phyloP scores from a whole-genome alignment of 129 eudicot genomes.

The Flaveria sonorensis region DNA sequence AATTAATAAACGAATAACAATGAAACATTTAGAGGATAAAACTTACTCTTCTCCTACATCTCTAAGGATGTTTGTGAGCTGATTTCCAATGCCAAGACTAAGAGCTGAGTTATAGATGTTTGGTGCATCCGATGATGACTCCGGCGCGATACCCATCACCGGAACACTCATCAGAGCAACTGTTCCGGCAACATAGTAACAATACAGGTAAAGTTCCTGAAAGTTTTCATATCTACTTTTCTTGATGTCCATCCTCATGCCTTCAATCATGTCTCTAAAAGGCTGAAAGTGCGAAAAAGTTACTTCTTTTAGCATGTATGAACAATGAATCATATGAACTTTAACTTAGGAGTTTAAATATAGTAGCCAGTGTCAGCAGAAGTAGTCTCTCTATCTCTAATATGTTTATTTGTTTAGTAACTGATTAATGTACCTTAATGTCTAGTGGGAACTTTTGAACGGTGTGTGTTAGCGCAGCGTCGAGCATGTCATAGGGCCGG shows the following conservation, averaged over 20 bases:
- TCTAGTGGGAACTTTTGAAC: slow-evolving; percentile 72
- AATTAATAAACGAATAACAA: not conserved
- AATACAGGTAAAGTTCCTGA: slow-evolving; percentile 72
- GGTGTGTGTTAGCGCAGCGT: slow-evolving; percentile 83
- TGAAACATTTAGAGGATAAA: not conserved
- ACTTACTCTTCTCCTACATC: slow-evolving; percentile 99
- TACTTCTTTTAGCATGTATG: not conserved
- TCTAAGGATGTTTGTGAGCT: slow-evolving; percentile 89
- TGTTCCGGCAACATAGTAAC: slow-evolving; percentile 93
- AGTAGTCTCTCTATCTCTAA: too few relatives aligned
- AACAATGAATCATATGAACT: not conserved
- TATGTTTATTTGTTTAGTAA: too few relatives aligned
- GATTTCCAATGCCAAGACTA: slow-evolving; percentile 85
- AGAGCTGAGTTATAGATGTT: slow-evolving; percentile 71
- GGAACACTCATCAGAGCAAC: slow-evolving; percentile 95
- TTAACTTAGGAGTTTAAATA: not conserved
- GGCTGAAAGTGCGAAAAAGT: slow-evolving; percentile 49
- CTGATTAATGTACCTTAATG: slow-evolving; percentile 60
- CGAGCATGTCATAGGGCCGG: slow-evolving; percentile 82
- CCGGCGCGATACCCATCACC: slow-evolving; percentile 86
- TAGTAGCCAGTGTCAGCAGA: too few relatives aligned
- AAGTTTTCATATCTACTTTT: slow-evolving; percentile 70
- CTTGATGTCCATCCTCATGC: slow-evolving; percentile 89
- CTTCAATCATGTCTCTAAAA: slow-evolving; percentile 92
- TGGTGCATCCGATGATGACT: slow-evolving; percentile 53